A percentile compares a stretch with the other conserved stretches of the same genome.
Evolutionary conservation across 1,139 yeast species (phyloP).

Genomic region (Pichiaceae sp.): DNA sequence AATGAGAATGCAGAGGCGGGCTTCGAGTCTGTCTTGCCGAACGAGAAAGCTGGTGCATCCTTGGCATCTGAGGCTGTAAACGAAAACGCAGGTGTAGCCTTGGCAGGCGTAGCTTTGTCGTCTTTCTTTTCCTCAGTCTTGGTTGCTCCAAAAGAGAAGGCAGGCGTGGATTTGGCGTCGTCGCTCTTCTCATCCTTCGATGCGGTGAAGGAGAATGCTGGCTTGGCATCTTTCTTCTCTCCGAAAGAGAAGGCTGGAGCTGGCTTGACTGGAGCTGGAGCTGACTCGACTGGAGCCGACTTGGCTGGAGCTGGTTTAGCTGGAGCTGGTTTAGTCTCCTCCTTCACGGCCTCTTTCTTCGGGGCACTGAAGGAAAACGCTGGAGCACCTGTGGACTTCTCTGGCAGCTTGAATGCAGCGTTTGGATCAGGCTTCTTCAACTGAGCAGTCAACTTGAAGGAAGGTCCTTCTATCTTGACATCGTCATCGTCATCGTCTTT

Average conservation of each 20-base stretch:
- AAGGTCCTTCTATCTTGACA: slow-evolving; percentile 57
- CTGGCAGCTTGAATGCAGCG: slow-evolving; percentile 14
- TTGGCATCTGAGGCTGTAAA: too few species aligned
- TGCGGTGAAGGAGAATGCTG: neutral
- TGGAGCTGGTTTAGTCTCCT: slow-evolving; percentile 3
- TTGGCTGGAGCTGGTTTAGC: slow-evolving; percentile 4
- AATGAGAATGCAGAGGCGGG: slow-evolving; percentile 23
- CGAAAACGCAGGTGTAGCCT: slow-evolving; percentile 6
- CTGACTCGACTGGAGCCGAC: slow-evolving; percentile 10
- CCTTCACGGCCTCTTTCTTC: slow-evolving; percentile 3
- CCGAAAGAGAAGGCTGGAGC: slow-evolving; percentile 10
- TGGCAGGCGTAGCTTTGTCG: slow-evolving; percentile 1
- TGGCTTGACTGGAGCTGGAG: slow-evolving; percentile 7
- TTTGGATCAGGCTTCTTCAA: slow-evolving; percentile 11
- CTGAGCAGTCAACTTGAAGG: slow-evolving; percentile 41
- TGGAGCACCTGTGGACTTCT: slow-evolving; percentile 3
- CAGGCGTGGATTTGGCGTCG: slow-evolving; percentile 4
- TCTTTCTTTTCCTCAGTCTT: neutral
- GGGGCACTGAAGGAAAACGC: too few species aligned
- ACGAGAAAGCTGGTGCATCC: neutral
- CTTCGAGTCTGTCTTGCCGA: slow-evolving; percentile 6
- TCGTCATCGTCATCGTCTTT: slow-evolving; percentile 51
- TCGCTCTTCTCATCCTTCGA: too few species aligned
- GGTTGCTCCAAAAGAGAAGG: slow-evolving; percentile 3
- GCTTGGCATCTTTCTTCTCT: neutral